A percentile compares a stretch with the other conserved stretches of the same genome.
Evolutionary conservation across 2,329 filamentous ascomycete genomes (phyloP).

Genomic region (Curvularia sp.): DNA sequence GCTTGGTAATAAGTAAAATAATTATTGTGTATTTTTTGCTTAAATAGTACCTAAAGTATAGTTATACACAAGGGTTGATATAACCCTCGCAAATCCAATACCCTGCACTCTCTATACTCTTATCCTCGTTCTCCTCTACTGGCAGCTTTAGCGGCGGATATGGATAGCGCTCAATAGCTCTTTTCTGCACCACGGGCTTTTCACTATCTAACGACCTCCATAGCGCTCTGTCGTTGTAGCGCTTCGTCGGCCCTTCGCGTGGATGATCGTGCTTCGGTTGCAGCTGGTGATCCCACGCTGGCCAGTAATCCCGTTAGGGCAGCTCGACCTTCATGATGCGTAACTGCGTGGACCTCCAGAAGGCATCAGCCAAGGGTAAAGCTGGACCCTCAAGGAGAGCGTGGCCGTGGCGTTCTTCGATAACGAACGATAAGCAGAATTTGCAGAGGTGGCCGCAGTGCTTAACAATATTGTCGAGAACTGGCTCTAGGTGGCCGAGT

Average conservation of each 20-base stretch:
- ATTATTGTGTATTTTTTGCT: too few relatives aligned
- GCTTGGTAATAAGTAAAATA: too few relatives aligned
- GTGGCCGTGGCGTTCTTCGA: too few relatives aligned
- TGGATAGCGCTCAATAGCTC: slow-evolving; percentile 16
- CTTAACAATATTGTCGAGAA: slow-evolving; percentile 17
- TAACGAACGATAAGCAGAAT: slow-evolving; percentile 8
- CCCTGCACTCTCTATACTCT: slow-evolving; percentile 12
- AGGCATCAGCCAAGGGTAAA: slow-evolving; percentile 11
- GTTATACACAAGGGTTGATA: too few relatives aligned
- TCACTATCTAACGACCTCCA: slow-evolving; percentile 16
- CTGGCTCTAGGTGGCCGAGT: slow-evolving; percentile 10
- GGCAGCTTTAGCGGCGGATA: slow-evolving; percentile 14
- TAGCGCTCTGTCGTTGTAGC: neutral
- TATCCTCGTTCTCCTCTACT: slow-evolving; percentile 3
- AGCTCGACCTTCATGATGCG: slow-evolving; percentile 18
- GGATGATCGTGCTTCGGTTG: neutral
- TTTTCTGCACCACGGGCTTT: slow-evolving; percentile 10
- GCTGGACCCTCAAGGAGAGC: slow-evolving; percentile 3
- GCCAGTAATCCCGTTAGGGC: neutral
- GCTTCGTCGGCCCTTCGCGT: neutral
- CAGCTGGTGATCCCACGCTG: too few relatives aligned
- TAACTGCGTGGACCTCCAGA: slow-evolving; percentile 9
- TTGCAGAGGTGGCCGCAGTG: slow-evolving; percentile 11
- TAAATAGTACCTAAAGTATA: too few relatives aligned
- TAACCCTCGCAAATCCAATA: slow-evolving; percentile 12